These are phyloP conservation scores for Colletotrichum godetiae DNA, from an alignment of 2,329 filamentous ascomycete species.

Conservation along the genomic window DNA sequence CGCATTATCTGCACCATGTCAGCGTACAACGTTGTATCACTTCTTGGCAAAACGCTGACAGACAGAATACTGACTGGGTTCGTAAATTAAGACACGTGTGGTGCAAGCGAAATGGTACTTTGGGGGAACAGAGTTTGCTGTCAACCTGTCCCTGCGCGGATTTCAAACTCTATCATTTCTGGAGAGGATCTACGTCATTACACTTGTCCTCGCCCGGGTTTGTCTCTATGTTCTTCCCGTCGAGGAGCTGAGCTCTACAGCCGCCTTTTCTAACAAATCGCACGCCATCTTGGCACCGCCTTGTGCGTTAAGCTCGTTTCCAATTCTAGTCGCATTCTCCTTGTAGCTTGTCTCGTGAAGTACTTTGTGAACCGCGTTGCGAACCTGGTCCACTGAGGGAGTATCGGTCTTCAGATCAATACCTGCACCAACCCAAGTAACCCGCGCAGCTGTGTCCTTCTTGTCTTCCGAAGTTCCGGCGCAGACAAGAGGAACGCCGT, in stretches of 20 bases:
- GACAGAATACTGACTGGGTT: neutral
- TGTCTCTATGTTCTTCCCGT: neutral
- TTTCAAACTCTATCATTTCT: neutral
- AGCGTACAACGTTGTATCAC: neutral
- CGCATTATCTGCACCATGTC: neutral
- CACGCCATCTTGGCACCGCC: slow-evolving; percentile 42
- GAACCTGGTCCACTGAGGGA: slow-evolving; percentile 42
- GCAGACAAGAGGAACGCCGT: slow-evolving; percentile 49
- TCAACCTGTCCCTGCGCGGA: neutral
- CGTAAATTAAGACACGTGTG: neutral
- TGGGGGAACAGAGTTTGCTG: neutral
- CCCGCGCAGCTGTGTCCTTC: slow-evolving; percentile 49
- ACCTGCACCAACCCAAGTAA: slow-evolving; percentile 45
- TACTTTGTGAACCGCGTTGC: slow-evolving; percentile 40
- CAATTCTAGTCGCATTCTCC: slow-evolving; percentile 39
- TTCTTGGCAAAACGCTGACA: neutral
- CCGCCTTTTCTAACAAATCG: slow-evolving; percentile 43
- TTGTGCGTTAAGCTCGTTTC: slow-evolving; percentile 42
- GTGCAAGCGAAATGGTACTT: neutral
- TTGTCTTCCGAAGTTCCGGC: slow-evolving; percentile 51
- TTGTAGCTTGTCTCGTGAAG: slow-evolving; percentile 39
- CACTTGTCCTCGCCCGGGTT: no score
- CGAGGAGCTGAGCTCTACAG: neutral
- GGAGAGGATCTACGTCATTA: neutral
- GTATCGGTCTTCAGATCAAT: slow-evolving; percentile 51